Evolutionary conservation across 345 rosid genomes (phyloP), one percentile per base, ranked within the genome.

Genomic region (Corchorus olitorius): DNA sequence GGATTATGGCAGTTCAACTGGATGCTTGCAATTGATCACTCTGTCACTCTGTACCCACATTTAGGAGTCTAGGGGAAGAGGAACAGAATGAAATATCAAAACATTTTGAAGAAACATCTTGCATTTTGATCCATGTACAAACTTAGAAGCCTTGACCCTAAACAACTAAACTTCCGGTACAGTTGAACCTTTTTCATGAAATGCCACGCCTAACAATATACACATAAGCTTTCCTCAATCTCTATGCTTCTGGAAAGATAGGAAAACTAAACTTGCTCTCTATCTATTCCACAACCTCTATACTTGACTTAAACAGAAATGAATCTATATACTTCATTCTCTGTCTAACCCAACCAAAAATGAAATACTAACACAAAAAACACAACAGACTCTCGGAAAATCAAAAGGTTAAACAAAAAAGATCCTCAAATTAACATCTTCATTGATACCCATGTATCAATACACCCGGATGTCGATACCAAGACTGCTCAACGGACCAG

Each of bases 401-500:
- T 8, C 14, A n/a, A 46, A 41, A 55, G 65, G 41, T 68, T 65
- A 1, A 27, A 75, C 3, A 17, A 13, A 52, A 49, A 27, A 43
- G 17, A 68, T 4, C 58, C 77, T 81, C 79, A 3, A 19, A 53
- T 53, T 35, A 53, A 53, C 74, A 35, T 17, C 61, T 52, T 53
- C 35, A n/a, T 53, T 34, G 59, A 70, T 53, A 70, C 59, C 33
- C 2, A 54, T 27, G 54, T 48, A 11, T 70, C 62, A 86, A 66
- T 72, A 59, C 62, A 82, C 89, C 60, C 37, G 78, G 60, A 84
- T 78, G 69, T 76, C 83, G 27, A 82, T 81, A 69, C 75, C 37
- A 52, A 74, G 55, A 70, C 81, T 74, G 27, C 76, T 77, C 78
- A 82, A 53, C 13, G 68, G 79, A 73, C 63, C 77, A 58, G 53